These are phyloP conservation scores for Berkeleyomyces basicola DNA, from an alignment of 2,329 filamentous ascomycete genomes.

Conservation along the genomic window DNA sequence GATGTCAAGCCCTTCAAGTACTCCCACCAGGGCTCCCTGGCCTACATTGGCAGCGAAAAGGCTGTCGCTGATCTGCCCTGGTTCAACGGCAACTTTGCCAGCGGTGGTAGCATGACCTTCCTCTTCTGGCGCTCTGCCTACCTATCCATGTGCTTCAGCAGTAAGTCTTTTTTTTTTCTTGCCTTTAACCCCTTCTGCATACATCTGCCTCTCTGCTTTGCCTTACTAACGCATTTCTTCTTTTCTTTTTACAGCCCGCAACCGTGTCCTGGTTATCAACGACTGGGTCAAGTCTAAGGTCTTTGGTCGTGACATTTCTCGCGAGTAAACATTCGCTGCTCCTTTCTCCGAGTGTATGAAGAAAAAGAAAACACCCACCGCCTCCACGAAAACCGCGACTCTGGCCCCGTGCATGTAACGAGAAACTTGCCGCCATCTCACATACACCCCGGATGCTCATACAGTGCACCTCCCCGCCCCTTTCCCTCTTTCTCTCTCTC, in stretches of 20 bases:
- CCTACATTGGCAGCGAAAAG: slow-evolving; percentile 96
- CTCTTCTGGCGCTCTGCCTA: slow-evolving; percentile 98
- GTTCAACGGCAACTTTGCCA: slow-evolving; percentile 92
- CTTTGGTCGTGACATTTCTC: slow-evolving; percentile 87
- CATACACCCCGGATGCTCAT: no score
- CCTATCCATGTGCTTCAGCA: slow-evolving; percentile 99
- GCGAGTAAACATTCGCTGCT: slow-evolving; percentile 40
- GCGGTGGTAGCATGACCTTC: slow-evolving; percentile 85
- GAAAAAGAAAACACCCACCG: no score
- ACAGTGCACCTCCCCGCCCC: no score
- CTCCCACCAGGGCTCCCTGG: slow-evolving; percentile 89
- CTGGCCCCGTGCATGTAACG: no score
- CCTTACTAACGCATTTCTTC: slow-evolving; percentile 15
- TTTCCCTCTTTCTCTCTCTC: background rate
- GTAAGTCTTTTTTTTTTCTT: slow-evolving; percentile 39
- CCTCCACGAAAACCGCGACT: no score
- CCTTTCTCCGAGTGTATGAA: no score
- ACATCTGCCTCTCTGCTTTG: background rate
- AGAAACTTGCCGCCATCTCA: no score
- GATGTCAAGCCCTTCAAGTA: slow-evolving; percentile 97
- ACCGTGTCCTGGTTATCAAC: slow-evolving; percentile 78
- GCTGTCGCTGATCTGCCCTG: slow-evolving; percentile 94
- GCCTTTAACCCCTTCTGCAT: background rate
- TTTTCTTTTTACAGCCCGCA: slow-evolving; percentile 46
- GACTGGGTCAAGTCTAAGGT: slow-evolving; percentile 97